Base-by-base conservation (phyloP, 306 rosid species). In the Quercus parvula region DNA sequence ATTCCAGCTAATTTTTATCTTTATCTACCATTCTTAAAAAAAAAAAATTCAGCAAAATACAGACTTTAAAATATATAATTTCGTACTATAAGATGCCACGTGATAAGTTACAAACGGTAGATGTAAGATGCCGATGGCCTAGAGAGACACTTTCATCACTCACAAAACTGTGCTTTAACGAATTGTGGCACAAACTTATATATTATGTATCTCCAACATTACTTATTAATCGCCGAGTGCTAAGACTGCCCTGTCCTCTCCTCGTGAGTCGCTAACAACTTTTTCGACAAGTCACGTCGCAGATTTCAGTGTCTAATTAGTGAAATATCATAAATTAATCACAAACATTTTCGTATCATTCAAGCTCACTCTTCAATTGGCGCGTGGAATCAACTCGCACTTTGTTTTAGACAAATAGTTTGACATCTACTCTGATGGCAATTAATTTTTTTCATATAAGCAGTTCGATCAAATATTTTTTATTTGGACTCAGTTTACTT, bases 151-250 rank as follows among this genome's bases (percentile, higher is more conserved):
- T 6, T 1, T 0, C 0, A 38, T 2, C 2, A 0, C 2, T 6
- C 10, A 38, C 7, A 5, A 33, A 33, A 33, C 5, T 33, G 38
- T 33, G 6, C 1, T 5, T 1, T 33, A 33, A 33, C 1, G 7
- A 33, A 31, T 1, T 31, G 2, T 35, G 1, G 8, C 2, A 35
- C 41, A 6, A 33, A 33, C 5, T 33, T 30, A 30, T 30, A 30
- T 30, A 30, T 30, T 4, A 30, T 30, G 33, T 28, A 33, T 5
- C 38, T 2, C 41, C 6, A 5, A 35, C 41, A 0, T 63, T 5
- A 63, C 71, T 75, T 77, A 72, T 73, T 55, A 67, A 59, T 46
- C 82, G 82, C 86, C 79, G 73, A 74, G 35, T 73, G 20, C 15
- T 59, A 59, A 12, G 9, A 31, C 70, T 17, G 10, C 71, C 12